phyloP scores from a whole-genome alignment of 306 rosid species.

The Dryas drummondii region DNA sequence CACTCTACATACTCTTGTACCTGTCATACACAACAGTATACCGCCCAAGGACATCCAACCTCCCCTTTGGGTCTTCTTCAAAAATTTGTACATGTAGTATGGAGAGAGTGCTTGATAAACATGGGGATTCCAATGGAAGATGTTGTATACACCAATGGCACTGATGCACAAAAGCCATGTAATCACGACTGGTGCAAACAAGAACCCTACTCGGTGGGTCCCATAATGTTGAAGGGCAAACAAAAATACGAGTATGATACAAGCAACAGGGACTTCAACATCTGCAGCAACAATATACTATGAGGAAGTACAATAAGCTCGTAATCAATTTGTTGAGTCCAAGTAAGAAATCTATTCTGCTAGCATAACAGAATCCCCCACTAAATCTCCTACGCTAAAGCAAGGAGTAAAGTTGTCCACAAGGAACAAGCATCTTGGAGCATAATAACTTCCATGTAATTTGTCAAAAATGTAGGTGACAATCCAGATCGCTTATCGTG shows the following conservation, averaged over 20 bases:
- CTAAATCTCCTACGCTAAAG: not conserved
- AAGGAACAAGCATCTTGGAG: too few relatives aligned
- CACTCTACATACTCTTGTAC: constrained; percentile 39
- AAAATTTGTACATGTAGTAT: constrained; percentile 84
- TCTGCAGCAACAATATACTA: constrained; percentile 56
- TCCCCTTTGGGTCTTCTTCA: constrained; percentile 71
- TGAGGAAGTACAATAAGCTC: constrained; percentile 6
- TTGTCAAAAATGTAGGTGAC: not conserved
- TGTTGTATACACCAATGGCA: constrained; percentile 78
- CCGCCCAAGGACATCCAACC: constrained; percentile 99
- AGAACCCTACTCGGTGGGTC: constrained; percentile 78
- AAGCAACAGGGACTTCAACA: constrained; percentile 89
- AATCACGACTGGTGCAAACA: constrained; percentile 88
- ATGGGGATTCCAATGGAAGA: constrained; percentile 82
- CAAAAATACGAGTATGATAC: constrained; percentile 68
- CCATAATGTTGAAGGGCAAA: constrained; percentile 94
- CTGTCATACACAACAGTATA: constrained; percentile 83
- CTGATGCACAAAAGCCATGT: constrained; percentile 93
- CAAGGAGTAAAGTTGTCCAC: too few relatives aligned
- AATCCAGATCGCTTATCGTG: not conserved
- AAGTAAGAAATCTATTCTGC: constrained; percentile 1
- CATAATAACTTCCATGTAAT: not conserved
- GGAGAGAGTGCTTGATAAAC: constrained; percentile 93
- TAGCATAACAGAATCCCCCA: not conserved
- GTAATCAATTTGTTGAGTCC: not conserved